A percentile compares a stretch with the other conserved stretches of the same genome.
These are phyloP conservation scores for Agastache rugosa DNA, from an alignment of 257 asterid species.

Conservation along the genomic window DNA sequence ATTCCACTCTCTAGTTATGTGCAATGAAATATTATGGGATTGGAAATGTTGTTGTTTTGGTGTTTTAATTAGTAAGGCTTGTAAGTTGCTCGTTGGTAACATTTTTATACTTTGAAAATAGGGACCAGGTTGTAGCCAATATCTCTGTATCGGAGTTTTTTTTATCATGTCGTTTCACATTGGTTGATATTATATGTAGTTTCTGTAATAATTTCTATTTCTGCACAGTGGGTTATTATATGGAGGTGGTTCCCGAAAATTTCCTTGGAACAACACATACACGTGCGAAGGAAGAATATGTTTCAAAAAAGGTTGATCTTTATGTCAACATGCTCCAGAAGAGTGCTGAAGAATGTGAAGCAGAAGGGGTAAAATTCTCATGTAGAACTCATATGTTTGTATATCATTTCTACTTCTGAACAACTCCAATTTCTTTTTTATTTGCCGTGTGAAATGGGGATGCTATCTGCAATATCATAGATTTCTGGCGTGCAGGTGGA, in stretches of 20 bases:
- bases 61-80: neutral
- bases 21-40: neutral
- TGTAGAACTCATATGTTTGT: neutral
- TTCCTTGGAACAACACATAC: conserved; percentile 60
- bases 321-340: conserved; percentile 61
- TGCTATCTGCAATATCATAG: neutral
- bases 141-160: neutral
- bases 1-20: neutral
- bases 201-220: neutral
- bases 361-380: conserved; percentile 57
- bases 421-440: neutral
- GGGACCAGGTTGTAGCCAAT: neutral
- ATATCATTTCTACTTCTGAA: neutral
- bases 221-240: conserved; percentile 68
- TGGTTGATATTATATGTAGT: neutral
- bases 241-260: conserved; percentile 57
- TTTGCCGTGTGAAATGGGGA: neutral
- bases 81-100: neutral
- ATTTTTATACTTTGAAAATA: too few relatives aligned
- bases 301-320: conserved; percentile 55
- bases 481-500: conserved; percentile 51
- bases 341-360: conserved; percentile 68
- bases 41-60: neutral
- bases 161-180: neutral
- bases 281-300: conserved; percentile 70